Evolutionary conservation across 768 basidiomycete genomes (phyloP).

Genomic region (Tricholoma terreum): DNA sequence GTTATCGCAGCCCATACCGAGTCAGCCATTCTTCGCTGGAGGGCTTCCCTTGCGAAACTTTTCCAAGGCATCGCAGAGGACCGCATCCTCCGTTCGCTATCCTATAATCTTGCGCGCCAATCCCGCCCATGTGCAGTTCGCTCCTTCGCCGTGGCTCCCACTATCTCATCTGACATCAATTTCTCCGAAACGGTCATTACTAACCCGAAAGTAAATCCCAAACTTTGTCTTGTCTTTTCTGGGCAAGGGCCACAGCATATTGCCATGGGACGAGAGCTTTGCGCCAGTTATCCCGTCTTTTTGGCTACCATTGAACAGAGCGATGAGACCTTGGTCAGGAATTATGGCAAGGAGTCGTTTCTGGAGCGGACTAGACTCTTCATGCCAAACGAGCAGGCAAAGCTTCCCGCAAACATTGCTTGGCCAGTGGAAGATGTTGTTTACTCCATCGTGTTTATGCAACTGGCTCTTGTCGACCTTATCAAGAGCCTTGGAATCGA

Average conservation of each 20-base stretch:
- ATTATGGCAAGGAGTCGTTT: neutral
- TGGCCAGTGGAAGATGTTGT: slow-evolving; percentile 8
- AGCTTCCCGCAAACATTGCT: neutral
- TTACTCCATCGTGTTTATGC: slow-evolving; percentile 10
- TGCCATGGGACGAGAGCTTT: neutral
- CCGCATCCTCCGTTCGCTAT: neutral
- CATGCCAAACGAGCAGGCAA: neutral
- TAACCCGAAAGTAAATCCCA: neutral
- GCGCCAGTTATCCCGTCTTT: neutral
- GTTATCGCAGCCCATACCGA: neutral
- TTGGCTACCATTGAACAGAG: neutral
- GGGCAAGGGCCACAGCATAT: slow-evolving; percentile 2
- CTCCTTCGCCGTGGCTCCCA: neutral
- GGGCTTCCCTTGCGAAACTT: neutral
- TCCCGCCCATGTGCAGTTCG: neutral
- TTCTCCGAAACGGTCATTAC: neutral
- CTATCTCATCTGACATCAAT: neutral
- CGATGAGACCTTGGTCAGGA: neutral
- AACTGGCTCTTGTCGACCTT: slow-evolving; percentile 8
- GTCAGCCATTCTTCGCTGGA: neutral
- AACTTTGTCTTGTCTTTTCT: slow-evolving; percentile 2
- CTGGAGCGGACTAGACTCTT: neutral
- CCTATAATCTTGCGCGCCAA: neutral
- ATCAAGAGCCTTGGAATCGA: slow-evolving; percentile 5
- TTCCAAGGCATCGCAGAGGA: neutral